Base-by-base conservation (phyloP, 2,329 filamentous ascomycete species). In the Colletotrichum filicis region DNA sequence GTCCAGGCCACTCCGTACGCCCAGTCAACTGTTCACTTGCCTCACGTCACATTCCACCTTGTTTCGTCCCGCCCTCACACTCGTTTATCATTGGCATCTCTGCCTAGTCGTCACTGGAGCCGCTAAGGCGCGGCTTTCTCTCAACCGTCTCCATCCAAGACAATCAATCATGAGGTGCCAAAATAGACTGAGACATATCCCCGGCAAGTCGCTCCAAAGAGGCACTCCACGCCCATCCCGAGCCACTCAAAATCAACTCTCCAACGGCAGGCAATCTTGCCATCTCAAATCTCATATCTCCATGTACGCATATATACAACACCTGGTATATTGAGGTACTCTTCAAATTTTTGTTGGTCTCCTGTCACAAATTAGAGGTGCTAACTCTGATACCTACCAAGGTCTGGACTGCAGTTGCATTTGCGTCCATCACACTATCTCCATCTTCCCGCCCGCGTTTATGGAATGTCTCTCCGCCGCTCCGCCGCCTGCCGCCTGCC, bases 391-490 rank as follows among this genome's bases (percentile, higher is more conserved):
- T 63, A 55, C 65, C 42, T 63, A 55, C 65, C 42, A 62, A 49
- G 30, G 24, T 35, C 22, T 5, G 37, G 12, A 3, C 26, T 42
- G 30, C 42, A 57, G 26, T 64, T 52, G 53, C 52, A 53, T 53
- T 59, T 52, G 53, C 52, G 52, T 30, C 52, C 58, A 53, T 63
- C 69, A 32, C 58, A 26, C 60, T 63, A 56, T 68, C 12, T 68
- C 66, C 58, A 63, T 55, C 66, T 56, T 68, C 49, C 49, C 49
- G 59, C 58, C 66, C 66, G 66, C n/a, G 28, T 30, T 30, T 24
- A 59, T 52, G 64, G 66, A 72, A 60, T 69, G 66, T 59, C 66
- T 69, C 66, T 69, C 66, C 66, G 70, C 63, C 66, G 30, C 59
- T 72, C 70, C 70, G 70, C 59, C n/a, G 12, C 35, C 49, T 30